Evolutionary conservation across 768 basidiomycete genomes (phyloP), one percentile per base, ranked within the genome.

Genomic region (Leccinum pellstonianum): DNA sequence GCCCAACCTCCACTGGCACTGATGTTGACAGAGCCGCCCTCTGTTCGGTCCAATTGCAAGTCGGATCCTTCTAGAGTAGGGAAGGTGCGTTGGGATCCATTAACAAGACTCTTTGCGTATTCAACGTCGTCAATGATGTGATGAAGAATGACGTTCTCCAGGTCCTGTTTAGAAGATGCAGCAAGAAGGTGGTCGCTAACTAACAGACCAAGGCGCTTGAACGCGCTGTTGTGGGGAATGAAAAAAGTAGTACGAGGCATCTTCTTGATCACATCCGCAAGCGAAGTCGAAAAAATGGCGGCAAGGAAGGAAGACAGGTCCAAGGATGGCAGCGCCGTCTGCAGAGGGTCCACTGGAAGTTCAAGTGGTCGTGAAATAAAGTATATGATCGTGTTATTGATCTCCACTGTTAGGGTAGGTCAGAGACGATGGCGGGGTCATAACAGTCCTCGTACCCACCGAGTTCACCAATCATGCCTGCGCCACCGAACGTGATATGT

Each of bases 241-340:
- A 99, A 82, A 59, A 94, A 82, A 3, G 95, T 89, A 1, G 88
- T 87, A 8, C 83, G 84, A 4, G 91, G 87, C 23, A 82, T 82
- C 21, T 68, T 78, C 68, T 84, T 81, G 59, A 93, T 75, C 21
- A 75, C 79, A 33, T 91, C 86, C 9, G 92, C 91, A 52, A 98
- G 82, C 11, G 84, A 84, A 11, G 93, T 89, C 2, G 96, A 92
- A 72, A 93, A 95, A 27, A 94, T 78, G 7, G 93, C 87, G 0
- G 95, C 94, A 52, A 98, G 83, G 76, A 95, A 99, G 19, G 88
- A 85, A 3, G 96, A 98, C 17, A 94, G 81, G 43, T 93, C 87
- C n/a, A 97, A 81, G 56, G 83, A 77, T 3, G 93, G 90, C 15
- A 95, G 78, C 14, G 92, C 88, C 6, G 91, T 88, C 70, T 89